Evolutionary conservation across 2,329 filamentous ascomycete genomes (phyloP).

Genomic region (Pseudopyrenochaeta lycopersici): DNA sequence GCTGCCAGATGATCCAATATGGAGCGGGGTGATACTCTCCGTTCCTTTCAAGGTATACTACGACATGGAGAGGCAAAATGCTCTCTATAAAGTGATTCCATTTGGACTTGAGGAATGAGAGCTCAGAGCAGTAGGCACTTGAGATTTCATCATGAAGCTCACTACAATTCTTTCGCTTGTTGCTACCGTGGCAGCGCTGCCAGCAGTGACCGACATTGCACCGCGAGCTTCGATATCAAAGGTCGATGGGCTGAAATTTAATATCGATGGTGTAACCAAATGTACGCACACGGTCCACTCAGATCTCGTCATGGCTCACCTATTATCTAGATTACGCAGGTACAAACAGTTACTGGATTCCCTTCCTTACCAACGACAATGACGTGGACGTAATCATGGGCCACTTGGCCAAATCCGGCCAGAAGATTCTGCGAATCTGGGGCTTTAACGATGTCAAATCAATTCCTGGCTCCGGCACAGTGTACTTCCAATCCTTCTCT

Average conservation of each 20-base stretch:
- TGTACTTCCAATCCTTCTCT: conserved; percentile 66
- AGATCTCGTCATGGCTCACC: neutral
- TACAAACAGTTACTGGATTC: conserved; percentile 66
- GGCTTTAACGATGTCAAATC: conserved; percentile 68
- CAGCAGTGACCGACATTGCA: conserved; percentile 19
- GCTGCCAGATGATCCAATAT: conserved; percentile 11
- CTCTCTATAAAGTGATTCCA: neutral
- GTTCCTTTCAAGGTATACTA: neutral
- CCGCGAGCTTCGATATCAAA: conserved; percentile 34
- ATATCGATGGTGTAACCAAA: conserved; percentile 46
- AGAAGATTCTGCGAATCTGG: conserved; percentile 69
- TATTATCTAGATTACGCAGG: conserved; percentile 57
- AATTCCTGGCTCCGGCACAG: conserved; percentile 51
- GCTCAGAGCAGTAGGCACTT: neutral
- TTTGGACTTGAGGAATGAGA: neutral
- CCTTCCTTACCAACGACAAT: conserved; percentile 60
- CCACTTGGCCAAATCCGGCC: conserved; percentile 60
- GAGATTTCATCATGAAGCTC: conserved; percentile 29
- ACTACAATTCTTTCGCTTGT: conserved; percentile 25
- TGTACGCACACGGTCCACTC: conserved; percentile 18
- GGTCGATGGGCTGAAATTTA: conserved; percentile 41
- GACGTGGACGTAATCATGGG: conserved; percentile 63
- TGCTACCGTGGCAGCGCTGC: conserved; percentile 30
- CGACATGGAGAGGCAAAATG: neutral
- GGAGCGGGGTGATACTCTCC: conserved; percentile 12